Evolutionary conservation across 495 filamentous ascomycete species (phyloP).

Genomic region (Annulohypoxylon nitens): DNA sequence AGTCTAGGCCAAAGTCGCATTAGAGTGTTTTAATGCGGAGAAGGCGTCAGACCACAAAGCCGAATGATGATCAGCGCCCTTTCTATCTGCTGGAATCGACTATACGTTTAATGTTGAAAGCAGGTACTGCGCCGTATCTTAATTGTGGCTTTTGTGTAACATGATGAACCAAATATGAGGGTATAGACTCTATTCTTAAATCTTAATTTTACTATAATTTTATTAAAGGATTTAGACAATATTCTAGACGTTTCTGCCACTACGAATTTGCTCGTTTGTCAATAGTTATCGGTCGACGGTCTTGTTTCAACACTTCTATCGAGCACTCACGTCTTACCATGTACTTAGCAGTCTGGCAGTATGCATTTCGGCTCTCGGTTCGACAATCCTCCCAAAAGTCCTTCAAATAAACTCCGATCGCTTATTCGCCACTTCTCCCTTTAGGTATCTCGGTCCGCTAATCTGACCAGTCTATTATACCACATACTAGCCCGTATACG

Average conservation of each 20-base stretch:
- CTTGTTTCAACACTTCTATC: too few species aligned
- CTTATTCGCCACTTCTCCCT: constrained; percentile 12
- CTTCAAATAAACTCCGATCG: constrained; percentile 16
- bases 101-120: neutral
- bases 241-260: neutral
- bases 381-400: neutral
- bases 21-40: constrained; percentile 36
- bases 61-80: constrained; percentile 39
- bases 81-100: constrained; percentile 15
- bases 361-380: constrained; percentile 3
- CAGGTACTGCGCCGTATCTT: constrained; percentile 2
- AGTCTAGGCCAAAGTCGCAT: constrained; percentile 24
- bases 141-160: constrained; percentile 33
- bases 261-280: neutral
- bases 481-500: too few species aligned
- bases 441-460: constrained; percentile 6
- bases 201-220: neutral
- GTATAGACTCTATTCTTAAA: neutral
- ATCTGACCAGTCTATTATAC: neutral
- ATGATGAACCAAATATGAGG: neutral
- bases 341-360: neutral
- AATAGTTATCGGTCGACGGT: too few species aligned
- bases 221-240: neutral
- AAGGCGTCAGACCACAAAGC: constrained; percentile 44
- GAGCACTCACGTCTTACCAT: neutral